Base-by-base conservation (phyloP, 2,329 filamentous ascomycete species). In the Zymoseptoria brevis region DNA sequence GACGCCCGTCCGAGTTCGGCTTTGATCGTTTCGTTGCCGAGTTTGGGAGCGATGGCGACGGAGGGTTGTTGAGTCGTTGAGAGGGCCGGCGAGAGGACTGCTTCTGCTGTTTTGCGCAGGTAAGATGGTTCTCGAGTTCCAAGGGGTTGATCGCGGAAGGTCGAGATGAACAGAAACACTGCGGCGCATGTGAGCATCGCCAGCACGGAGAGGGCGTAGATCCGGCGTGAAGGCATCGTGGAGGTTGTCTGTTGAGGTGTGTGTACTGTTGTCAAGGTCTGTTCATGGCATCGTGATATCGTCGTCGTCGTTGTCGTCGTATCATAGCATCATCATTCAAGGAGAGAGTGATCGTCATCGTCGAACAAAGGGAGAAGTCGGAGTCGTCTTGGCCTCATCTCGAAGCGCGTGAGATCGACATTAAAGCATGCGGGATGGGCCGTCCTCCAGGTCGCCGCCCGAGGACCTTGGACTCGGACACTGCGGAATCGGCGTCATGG, bases 21-120 rank as follows among this genome's bases (percentile, higher is more conserved):
- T 73, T 93, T 94, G 57, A 84, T 78, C 6, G 89, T 94, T 61
- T 87, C 88, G 75, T 94, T 94, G 70, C 89, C 89, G 56, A 94
- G 78, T 75, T 90, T 91, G 1, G 88, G 87, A 55, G 89, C 89
- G 68, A 91, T 93, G 3, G 85, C 86, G 57, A 84, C 84, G 58
- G 88, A 88, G 19, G 80, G 79, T 21, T 90, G 77, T 45, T 71
- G 64, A 9, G 69, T 62, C 26, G 26, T 29, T 45, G 64, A 52
- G 58, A 62, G 54, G 41, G 66, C 65, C 26, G 26, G 26, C 8
- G 26, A 29, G 59, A 71, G 69, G 21, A 66, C 62, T 52, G 50
- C 59, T 62, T 62, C 59, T 54, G 62, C 58, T 53, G 67, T 55
- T 55, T 35, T 19, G 49, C 54, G 60, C 60, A 55, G 62, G 53